Conservation (phyloP, 2,329 filamentous ascomycete species). For the Botrytis medusae region DNA sequence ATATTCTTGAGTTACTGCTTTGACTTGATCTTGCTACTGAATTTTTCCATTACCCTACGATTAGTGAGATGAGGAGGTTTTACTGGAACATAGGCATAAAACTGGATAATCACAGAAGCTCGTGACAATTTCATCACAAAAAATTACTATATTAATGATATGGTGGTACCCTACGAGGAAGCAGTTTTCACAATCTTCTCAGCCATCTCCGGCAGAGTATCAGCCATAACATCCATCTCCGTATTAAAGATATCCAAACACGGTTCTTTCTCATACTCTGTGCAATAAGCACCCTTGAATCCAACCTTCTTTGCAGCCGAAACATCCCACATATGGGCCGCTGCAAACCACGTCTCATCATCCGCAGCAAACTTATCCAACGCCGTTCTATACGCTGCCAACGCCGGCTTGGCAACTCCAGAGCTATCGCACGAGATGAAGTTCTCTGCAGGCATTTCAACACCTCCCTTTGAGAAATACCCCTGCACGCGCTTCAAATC, state of each 20-base stretch:
- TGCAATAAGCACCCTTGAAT: conserved; percentile 54
- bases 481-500: conserved; percentile 50
- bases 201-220: conserved; percentile 50
- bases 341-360: conserved; percentile 54
- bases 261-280: conserved; percentile 52
- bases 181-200: conserved; percentile 37
- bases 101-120: not conserved
- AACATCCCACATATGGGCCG: conserved; percentile 61
- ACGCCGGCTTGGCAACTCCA: conserved; percentile 52
- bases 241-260: conserved; percentile 48
- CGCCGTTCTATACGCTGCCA: conserved; percentile 46
- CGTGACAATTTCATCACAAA: not conserved
- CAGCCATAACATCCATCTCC: conserved; percentile 52
- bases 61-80: not conserved
- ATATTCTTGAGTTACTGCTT: not conserved
- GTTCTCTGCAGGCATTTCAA: conserved; percentile 51
- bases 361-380: conserved; percentile 44
- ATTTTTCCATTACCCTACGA: not conserved
- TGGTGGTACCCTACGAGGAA: not conserved
- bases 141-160: not conserved
- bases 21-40: not conserved
- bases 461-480: conserved; percentile 49
- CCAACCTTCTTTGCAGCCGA: conserved; percentile 50
- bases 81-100: too few relatives aligned
- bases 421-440: conserved; percentile 51